Base-by-base conservation (phyloP, 208 protist genomes). In the Trypanosoma vivax region DNA sequence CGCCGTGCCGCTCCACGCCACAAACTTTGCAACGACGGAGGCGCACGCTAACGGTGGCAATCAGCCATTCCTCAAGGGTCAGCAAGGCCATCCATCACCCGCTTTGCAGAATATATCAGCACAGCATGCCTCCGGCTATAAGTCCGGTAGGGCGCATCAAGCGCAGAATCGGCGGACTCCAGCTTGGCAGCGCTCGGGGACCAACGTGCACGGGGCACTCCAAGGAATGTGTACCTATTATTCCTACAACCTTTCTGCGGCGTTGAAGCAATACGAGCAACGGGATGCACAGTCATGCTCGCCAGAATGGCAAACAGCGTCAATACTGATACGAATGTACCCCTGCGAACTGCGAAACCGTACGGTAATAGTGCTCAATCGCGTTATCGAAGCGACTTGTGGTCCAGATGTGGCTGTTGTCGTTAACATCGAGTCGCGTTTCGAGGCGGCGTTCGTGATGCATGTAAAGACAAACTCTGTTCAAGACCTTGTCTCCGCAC, bases 241-340 rank as follows among this genome's bases (percentile, higher is more conserved):
- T 27, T 65, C 59, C 10, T 65, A 65, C 50, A 65, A 57, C 21
- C 47, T 65, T 50, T 65, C 59, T 2, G 50, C 48, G 2, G 50
- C 59, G 0, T 38, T 61, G 28, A 56, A 54, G 27, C 54, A 54
- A 37, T 68, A 68, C 21, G 53, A 60, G 40, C 61, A 68, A 0
- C 40, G 40, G 3, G 61, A 56, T 35, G 16, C 28, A 1, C 46
- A 47, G 23, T n/a, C 48, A 18, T 27, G 25, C 10, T 35, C 33
- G 29, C 28, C 24, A 23, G 52, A 18, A 5, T 48, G 53, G 24
- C 57, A 58, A 33, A 35, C 50, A 7, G 24, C 59, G 16, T 73
- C 76, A 13, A 63, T 90, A 13, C 87, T 86, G 39, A 76, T 90
- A 61, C 82, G 84, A 52, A 90, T 90, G 82, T 90, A 84, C 39